A percentile compares a stretch with the other conserved stretches of the same genome.
phyloP scores from a whole-genome alignment of 1,284 basidiomycete genomes.

The Nidula niveotomentosa region DNA sequence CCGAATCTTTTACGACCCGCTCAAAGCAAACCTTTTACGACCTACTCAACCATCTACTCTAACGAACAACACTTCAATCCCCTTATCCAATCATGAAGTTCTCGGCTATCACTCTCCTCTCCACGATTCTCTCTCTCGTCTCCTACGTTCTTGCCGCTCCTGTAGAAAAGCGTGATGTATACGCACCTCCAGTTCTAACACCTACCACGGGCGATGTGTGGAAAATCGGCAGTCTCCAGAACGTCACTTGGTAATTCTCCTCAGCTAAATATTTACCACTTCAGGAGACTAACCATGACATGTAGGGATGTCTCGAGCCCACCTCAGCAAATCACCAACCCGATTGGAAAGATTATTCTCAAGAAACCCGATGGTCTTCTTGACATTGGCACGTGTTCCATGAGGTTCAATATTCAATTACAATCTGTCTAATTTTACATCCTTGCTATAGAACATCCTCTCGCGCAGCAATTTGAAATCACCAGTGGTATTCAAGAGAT shows the following conservation, averaged over 20 bases:
- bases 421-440: background rate
- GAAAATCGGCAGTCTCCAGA: slow-evolving; percentile 3
- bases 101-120: background rate
- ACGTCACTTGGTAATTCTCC: slow-evolving; percentile 6
- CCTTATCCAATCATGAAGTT: background rate
- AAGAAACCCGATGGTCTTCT: background rate
- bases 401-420: too few species aligned
- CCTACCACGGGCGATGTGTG: slow-evolving; percentile 5
- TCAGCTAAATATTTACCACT: background rate
- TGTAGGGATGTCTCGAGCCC: slow-evolving; percentile 10
- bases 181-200: background rate
- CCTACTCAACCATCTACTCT: background rate
- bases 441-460: slow-evolving; percentile 2
- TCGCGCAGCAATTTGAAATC: slow-evolving; percentile 6
- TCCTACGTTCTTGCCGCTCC: slow-evolving; percentile 1
- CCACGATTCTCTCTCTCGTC: slow-evolving; percentile 1
- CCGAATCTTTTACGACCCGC: too few species aligned
- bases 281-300: background rate
- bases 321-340: slow-evolving; percentile 8
- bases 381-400: slow-evolving; percentile 1
- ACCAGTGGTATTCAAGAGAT: background rate
- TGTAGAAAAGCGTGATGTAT: slow-evolving; percentile 2
- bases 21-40: too few species aligned
- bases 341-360: slow-evolving; percentile 2
- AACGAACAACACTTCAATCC: background rate